phyloP scores from a whole-genome alignment of 129 eudicot species.

The Gnaphalium uliginosum region DNA sequence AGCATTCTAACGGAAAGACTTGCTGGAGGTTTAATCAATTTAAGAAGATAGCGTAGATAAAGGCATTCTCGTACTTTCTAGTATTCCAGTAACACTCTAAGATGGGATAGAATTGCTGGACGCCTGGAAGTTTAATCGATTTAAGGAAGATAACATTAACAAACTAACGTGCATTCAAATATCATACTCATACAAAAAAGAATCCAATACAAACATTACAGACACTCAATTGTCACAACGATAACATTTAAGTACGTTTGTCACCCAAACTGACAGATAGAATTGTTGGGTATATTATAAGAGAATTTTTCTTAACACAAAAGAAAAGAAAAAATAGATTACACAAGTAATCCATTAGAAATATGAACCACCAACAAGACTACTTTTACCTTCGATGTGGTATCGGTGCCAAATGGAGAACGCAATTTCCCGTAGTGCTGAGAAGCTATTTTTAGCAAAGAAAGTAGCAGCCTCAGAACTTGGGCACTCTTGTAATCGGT shows the following conservation, averaged over 20 bases:
- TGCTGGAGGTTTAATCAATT: not conserved
- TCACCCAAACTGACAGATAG: not conserved
- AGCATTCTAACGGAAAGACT: not conserved
- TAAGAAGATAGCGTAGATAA: not conserved
- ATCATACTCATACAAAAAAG: not conserved
- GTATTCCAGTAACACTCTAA: not conserved
- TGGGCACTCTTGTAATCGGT: constrained; percentile 51
- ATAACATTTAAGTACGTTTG: not conserved
- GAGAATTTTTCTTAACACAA: not conserved
- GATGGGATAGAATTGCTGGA: not conserved
- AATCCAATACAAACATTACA: not conserved
- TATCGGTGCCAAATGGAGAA: constrained; percentile 83
- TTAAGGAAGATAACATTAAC: not conserved
- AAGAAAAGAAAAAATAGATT: not conserved
- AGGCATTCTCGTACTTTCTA: not conserved
- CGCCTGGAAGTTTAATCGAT: not conserved
- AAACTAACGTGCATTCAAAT: not conserved
- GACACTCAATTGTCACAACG: not conserved
- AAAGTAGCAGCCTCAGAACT: constrained; percentile 68
- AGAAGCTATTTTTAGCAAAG: constrained; percentile 79
- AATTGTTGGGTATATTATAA: not conserved
- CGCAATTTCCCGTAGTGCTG: constrained; percentile 96
- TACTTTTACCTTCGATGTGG: constrained; percentile 58
- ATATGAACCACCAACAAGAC: not conserved
- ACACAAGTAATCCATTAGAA: not conserved